Evolutionary conservation across 2,329 filamentous ascomycete genomes (phyloP), one percentile per base, ranked within the genome.

Genomic region (Domatiomyces catenatus): DNA sequence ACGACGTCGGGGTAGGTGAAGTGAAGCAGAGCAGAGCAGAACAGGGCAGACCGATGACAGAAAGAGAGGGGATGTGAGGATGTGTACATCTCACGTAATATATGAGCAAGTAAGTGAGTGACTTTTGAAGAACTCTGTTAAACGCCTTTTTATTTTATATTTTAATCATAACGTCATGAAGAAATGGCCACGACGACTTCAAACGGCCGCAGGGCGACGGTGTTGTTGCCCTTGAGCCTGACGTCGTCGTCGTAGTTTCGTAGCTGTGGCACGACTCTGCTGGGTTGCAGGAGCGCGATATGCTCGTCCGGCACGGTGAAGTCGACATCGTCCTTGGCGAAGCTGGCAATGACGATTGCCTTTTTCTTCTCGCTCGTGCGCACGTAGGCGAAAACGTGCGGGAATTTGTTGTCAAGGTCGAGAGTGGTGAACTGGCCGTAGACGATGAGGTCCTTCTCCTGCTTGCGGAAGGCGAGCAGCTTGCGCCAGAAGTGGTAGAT

Each of bases 401-500:
- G 18, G 17, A 44, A 49, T 19, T 50, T 28, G 28, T 53, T 48
- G 12, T 53, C 42, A 18, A 49, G 12, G 20, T 58, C 52, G 26
- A 59, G 46, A 55, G 58, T 58, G 36, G 57, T 46, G 44, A 59
- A 58, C 17, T 48, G 48, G 20, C 58, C 58, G 42, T 58, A 58
- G 32, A 58, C 73, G 51, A 86, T 77, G 7, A 80, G 62, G 44
- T 79, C 73, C 15, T 70, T 70, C 59, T 79, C 69, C 54, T 73
- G 63, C 63, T 77, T 79, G 45, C 81, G 70, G 44, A 77, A 66
- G 49, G 58, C 60, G 43, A 84, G 65, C 56, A 74, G 71, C 45
- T 67, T 63, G 63, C 74, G 75, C 77, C 80, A 84, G 63, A 81
- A 84, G 42, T 72, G 69, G 48, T 79, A 68, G 2, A 81, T 75